Evolutionary conservation across 148 eudicot species (phyloP).

Genomic region (Silene uniflora): DNA sequence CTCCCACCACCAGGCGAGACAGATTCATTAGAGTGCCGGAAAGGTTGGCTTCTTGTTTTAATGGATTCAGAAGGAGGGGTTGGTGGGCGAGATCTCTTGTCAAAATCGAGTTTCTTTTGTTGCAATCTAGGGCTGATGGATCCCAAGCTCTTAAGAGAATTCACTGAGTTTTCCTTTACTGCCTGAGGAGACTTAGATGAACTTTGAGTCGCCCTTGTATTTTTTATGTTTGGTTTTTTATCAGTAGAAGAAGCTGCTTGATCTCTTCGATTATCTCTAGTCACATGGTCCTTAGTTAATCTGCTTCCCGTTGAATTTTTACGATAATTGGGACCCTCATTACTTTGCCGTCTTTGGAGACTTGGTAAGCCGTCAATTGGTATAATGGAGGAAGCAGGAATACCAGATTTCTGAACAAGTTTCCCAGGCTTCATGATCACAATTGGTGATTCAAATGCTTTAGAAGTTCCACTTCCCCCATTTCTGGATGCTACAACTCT

Average conservation of each 20-base stretch:
- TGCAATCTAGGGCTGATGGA: slow-evolving; percentile 75
- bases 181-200: slow-evolving; percentile 36
- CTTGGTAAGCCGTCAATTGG: slow-evolving; percentile 48
- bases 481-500: slow-evolving; percentile 26
- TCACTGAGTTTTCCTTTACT: slow-evolving; percentile 38
- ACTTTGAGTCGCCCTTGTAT: slow-evolving; percentile 31
- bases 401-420: slow-evolving; percentile 50
- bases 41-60: slow-evolving; percentile 51
- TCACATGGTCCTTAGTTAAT: slow-evolving; percentile 37
- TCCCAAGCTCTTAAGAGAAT: slow-evolving; percentile 42
- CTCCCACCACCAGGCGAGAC: slow-evolving; percentile 63
- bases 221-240: slow-evolving; percentile 39
- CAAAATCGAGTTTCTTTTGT: slow-evolving; percentile 66
- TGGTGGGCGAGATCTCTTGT: slow-evolving; percentile 73
- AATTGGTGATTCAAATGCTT: slow-evolving; percentile 59
- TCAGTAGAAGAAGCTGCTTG: slow-evolving; percentile 31
- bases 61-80: slow-evolving; percentile 59
- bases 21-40: slow-evolving; percentile 47
- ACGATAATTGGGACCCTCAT: slow-evolving; percentile 29
- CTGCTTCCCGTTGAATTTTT: slow-evolving; percentile 30
- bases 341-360: slow-evolving; percentile 34
- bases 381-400: slow-evolving; percentile 50
- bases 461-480: slow-evolving; percentile 30
- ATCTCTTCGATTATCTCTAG: slow-evolving; percentile 34
- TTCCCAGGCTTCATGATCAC: slow-evolving; percentile 91